Conservation (phyloP, 2,329 filamentous ascomycete species). For the Sarocladium strictum region DNA sequence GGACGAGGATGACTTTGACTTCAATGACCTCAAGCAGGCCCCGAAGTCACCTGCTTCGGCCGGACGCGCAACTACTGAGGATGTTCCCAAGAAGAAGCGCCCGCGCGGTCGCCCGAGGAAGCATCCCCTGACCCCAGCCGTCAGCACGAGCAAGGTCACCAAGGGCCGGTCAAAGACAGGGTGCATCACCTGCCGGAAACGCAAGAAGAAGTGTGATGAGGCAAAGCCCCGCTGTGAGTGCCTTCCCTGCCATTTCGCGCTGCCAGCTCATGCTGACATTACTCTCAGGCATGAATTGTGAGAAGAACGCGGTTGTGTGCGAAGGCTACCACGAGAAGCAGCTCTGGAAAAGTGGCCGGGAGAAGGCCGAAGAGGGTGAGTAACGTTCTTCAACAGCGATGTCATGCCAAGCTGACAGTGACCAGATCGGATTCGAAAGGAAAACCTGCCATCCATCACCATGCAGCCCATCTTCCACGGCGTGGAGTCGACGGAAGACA, state of each 20-base stretch:
- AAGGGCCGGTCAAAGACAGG: slow-evolving; percentile 71
- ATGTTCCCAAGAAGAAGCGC: slow-evolving; percentile 45
- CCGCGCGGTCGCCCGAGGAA: slow-evolving; percentile 79
- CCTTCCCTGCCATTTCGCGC: slow-evolving; percentile 16
- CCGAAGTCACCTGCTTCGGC: slow-evolving; percentile 13
- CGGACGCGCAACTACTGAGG: slow-evolving; percentile 17
- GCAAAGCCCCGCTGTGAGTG: slow-evolving; percentile 59
- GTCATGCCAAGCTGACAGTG: background rate
- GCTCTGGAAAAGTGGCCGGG: slow-evolving; percentile 80
- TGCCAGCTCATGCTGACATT: slow-evolving; percentile 10
- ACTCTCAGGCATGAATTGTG: slow-evolving; percentile 68
- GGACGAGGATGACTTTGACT: slow-evolving; percentile 46
- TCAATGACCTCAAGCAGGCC: slow-evolving; percentile 45
- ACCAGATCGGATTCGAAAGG: slow-evolving; percentile 44
- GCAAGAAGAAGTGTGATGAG: slow-evolving; percentile 70
- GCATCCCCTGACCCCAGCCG: slow-evolving; percentile 57
- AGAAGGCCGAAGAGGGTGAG: slow-evolving; percentile 64
- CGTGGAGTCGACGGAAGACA: slow-evolving; percentile 74
- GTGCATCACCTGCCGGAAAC: slow-evolving; percentile 60
- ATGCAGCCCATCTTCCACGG: slow-evolving; percentile 69
- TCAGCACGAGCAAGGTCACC: slow-evolving; percentile 57
- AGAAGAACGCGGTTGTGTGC: slow-evolving; percentile 89
- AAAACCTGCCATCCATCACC: slow-evolving; percentile 46
- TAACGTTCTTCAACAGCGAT: background rate
- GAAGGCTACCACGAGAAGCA: slow-evolving; percentile 85